Conservation (phyloP, 139 green algal species). For the Astrephomene gubernaculifera region DNA sequence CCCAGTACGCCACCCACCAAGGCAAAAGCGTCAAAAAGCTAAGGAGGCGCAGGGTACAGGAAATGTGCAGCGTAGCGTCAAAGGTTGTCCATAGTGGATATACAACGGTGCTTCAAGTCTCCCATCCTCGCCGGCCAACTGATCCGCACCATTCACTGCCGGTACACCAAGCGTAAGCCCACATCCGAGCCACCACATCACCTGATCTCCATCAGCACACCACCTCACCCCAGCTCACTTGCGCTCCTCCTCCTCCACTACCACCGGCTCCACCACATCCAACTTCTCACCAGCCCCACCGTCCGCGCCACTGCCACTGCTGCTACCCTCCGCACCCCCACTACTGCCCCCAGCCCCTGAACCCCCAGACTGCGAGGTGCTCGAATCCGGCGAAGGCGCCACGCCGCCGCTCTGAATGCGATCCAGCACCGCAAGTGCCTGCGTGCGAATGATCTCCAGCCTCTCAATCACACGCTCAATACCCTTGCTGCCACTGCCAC, state of each 20-base stretch:
- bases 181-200: too few relatives aligned
- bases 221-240: not conserved
- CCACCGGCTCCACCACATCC: not conserved
- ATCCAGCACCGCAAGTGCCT: constrained; percentile 65
- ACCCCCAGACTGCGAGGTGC: too few relatives aligned
- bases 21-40: too few relatives aligned
- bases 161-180: not conserved
- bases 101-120: too few relatives aligned
- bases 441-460: constrained; percentile 54
- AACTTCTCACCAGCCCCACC: not conserved
- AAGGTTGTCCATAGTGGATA: too few relatives aligned
- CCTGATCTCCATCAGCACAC: not conserved
- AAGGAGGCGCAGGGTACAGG: too few relatives aligned
- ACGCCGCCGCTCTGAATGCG: constrained; percentile 48
- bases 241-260: not conserved
- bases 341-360: too few relatives aligned
- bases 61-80: too few relatives aligned
- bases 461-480: constrained; percentile 40
- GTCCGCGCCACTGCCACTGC: not conserved
- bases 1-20: too few relatives aligned
- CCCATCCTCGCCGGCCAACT: not conserved
- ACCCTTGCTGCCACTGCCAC: not conserved
- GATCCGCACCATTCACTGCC: not conserved
- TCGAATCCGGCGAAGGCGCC: too few relatives aligned
- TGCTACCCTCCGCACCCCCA: not conserved